A percentile compares a stretch with the other conserved stretches of the same genome.
Evolutionary conservation across 2,329 filamentous ascomycete species (phyloP).

Genomic region (Zasmidium citrigriseum): DNA sequence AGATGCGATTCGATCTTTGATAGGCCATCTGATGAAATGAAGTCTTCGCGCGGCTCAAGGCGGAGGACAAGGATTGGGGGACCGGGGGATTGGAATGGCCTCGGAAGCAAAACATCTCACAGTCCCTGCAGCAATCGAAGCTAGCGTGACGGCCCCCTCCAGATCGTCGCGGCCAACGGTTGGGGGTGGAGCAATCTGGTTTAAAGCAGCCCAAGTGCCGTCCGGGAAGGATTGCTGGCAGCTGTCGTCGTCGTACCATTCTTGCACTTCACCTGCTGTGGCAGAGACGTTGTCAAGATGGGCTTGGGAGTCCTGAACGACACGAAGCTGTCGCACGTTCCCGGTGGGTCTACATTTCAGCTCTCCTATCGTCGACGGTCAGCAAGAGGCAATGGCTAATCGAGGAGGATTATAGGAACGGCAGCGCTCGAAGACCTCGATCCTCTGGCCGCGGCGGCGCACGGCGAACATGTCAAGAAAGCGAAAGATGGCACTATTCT

Average conservation of each 20-base stretch:
- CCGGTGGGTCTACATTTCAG: conserved; percentile 16
- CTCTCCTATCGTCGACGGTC: background rate
- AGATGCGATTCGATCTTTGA: too few species aligned
- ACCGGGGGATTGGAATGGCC: background rate
- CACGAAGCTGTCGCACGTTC: conserved; percentile 20
- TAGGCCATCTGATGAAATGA: background rate
- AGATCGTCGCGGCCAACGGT: background rate
- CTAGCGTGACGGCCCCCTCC: background rate
- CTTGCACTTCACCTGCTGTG: background rate
- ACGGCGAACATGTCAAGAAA: conserved; percentile 28
- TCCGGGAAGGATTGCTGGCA: too few species aligned
- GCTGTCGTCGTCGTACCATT: background rate
- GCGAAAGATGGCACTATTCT: conserved; percentile 57
- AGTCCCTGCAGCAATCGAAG: background rate
- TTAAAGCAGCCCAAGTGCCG: too few species aligned
- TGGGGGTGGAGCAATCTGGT: background rate
- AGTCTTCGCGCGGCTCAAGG: background rate
- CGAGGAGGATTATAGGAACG: conserved; percentile 37
- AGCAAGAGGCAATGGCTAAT: background rate
- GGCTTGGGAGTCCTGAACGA: conserved; percentile 25
- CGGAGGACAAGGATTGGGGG: background rate
- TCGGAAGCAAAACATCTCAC: background rate
- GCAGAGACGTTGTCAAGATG: conserved; percentile 7
- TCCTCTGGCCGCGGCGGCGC: conserved; percentile 20
- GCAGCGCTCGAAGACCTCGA: conserved; percentile 43